Base-by-base conservation (phyloP, 345 rosid species). In the Moricandia moricandioides region DNA sequence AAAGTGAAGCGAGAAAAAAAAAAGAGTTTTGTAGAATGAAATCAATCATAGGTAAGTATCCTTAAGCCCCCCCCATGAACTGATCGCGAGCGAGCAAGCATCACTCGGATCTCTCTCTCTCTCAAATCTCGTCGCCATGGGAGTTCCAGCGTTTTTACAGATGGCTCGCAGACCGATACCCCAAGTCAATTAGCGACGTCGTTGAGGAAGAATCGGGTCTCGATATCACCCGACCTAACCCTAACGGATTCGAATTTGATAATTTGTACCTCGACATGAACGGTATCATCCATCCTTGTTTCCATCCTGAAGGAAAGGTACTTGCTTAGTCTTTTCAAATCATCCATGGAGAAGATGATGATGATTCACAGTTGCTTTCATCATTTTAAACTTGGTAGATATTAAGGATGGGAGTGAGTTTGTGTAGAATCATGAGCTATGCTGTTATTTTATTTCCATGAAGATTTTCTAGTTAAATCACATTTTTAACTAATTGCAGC, bases 231-330 rank as follows among this genome's bases (percentile, higher is more conserved):
- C 86, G 78, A 80, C 91, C 95, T 75, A 96, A 96, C 83, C 98
- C 99, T 81, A 96, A 92, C 55, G 97, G 97, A 62, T 35, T 84
- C 29, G 99, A 92, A 79, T 96, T 84, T 49, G 98, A 96, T 72
- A 92, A 96, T 74, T 47, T 96, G 80, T 96, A 96, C 65, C 82
- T 96, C 45, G 99, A 96, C 72, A 92, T 96, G 95, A 96, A 96
- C 55, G 96, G 96, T 10, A 91, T 96, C 56, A 87, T 92, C 69
- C 98, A 92, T 64, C 99, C 99, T 56, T 91, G 99, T 81, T 96
- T 96, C 68, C 99, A 92, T 40, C 99, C 99, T 24, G 99, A 96
- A 5, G 97, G 97, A 65, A 92, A 81, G 98, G 99, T 91, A n/a
- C 58, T 66, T 34, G 27, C 0, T 17, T 31, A 54, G 73, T 55